phyloP scores from a whole-genome alignment of 2,329 filamentous ascomycete genomes.

The Epichloe sibirici region DNA sequence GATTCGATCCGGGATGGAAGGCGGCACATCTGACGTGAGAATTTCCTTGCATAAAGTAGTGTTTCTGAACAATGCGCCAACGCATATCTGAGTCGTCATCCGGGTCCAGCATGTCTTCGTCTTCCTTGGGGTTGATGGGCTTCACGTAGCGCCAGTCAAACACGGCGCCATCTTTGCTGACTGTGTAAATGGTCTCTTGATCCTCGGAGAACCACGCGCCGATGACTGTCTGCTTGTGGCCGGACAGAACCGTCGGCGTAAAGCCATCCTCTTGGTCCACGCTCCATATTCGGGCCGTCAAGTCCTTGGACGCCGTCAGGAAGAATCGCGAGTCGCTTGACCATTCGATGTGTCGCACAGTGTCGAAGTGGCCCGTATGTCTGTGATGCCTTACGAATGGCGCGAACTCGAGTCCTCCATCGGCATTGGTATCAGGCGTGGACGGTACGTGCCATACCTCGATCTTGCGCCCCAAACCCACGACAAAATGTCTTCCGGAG shows the following conservation, averaged over 20 bases:
- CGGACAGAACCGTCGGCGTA: constrained; percentile 75
- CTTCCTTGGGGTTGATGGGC: constrained; percentile 43
- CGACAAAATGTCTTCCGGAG: constrained; percentile 81
- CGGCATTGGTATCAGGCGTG: constrained; percentile 65
- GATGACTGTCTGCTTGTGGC: constrained; percentile 80
- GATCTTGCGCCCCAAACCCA: constrained; percentile 72
- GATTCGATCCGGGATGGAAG: constrained; percentile 73
- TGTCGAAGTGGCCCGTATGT: constrained; percentile 81
- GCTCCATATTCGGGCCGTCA: constrained; percentile 93
- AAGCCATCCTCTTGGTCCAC: constrained; percentile 78
- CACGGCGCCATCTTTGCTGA: constrained; percentile 93
- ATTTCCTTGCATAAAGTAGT: constrained; percentile 89
- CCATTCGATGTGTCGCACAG: constrained; percentile 80
- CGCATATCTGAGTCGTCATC: constrained; percentile 54
- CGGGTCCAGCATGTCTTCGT: constrained; percentile 47
- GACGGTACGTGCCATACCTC: constrained; percentile 96
- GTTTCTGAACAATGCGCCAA: constrained; percentile 82
- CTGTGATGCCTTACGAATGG: constrained; percentile 84
- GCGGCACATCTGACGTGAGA: constrained; percentile 81
- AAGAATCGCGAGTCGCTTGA: constrained; percentile 94
- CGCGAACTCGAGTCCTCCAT: constrained; percentile 84
- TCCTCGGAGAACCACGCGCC: constrained; percentile 96
- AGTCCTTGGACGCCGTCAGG: constrained; percentile 78
- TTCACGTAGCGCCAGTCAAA: constrained; percentile 83
- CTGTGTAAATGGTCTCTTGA: constrained; percentile 90